Evolutionary conservation across 768 basidiomycete genomes (phyloP), one percentile per base, ranked within the genome.

Genomic region (Pholiota molesta): DNA sequence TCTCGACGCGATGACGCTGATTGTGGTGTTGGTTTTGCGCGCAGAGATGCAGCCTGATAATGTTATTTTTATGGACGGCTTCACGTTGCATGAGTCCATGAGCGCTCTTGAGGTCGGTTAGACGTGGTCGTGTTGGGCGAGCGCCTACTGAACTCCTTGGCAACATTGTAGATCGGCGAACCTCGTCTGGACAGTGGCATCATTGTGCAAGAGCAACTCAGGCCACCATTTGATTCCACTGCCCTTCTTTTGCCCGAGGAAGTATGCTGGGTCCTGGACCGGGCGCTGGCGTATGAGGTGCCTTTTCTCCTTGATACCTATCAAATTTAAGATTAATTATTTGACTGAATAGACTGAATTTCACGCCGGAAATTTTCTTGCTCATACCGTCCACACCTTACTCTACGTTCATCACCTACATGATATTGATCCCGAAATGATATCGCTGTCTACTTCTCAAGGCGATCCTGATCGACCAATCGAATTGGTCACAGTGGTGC

Each of bases 61-160:
- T 39, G 75, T 94, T 61, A 62, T 95, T 6, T 81, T 93, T 35
- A 86, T 86, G 68, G 83, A 87, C 0, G 85, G 83, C 31, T 90
- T 94, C 66, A 84, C 86, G 17, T 79, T 97, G 52, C 83, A 89
- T 63, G 95, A 98, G 63, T 89, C 94, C n/a, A 97, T 98, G 95
- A 91, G 91, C 67, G 92, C 94, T 14, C 87, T 97, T 58, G 91
- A 95, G 84, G 93, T 91, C 71, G 44, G 60, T 55, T 28, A 13
- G 21, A 13, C 37, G 37, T 19, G 17, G 26, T 21, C 23, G 10
- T 47, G n/a, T 17, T n/a, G 29, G 49, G 16, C 28, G 40, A 37
- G 21, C n/a, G 17, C 17, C 37, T 3, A 44, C 29, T 39, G 9
- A 39, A 55, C 19, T 23, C n/a, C 31, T 35, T 26, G 2, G 58